Evolutionary conservation across 352 stramenopile genomes (phyloP).

Genomic region (Elongisporangium anandrum): DNA sequence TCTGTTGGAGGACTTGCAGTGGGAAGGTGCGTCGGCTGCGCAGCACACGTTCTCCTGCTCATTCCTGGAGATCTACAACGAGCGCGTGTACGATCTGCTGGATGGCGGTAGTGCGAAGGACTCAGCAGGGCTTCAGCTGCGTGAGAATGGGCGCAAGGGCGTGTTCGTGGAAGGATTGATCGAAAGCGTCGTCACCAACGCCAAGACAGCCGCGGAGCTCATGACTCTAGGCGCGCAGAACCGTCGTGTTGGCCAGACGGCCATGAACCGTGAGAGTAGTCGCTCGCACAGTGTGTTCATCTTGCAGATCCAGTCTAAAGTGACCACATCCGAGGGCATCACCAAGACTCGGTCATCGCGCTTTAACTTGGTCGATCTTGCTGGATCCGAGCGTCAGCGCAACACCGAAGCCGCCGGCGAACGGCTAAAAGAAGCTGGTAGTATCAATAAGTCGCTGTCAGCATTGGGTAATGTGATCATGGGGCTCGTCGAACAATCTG

Average conservation of each 20-base stretch:
- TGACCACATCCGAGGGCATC: conserved; percentile 45
- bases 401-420: conserved; percentile 94
- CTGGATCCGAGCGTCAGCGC: conserved; percentile 95
- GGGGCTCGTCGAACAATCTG: conserved; percentile 75
- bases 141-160: conserved; percentile 68
- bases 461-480: conserved; percentile 95
- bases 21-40: conserved; percentile 21
- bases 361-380: conserved; percentile 98
- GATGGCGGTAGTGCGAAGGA: conserved; percentile 58
- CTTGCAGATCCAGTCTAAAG: conserved; percentile 68
- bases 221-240: conserved; percentile 77
- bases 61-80: conserved; percentile 96
- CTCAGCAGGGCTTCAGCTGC: conserved; percentile 47
- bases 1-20: conserved; percentile 54
- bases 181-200: conserved; percentile 63
- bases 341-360: conserved; percentile 82
- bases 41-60: conserved; percentile 76
- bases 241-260: conserved; percentile 71
- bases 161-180: conserved; percentile 77
- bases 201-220: conserved; percentile 61
- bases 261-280: conserved; percentile 85
- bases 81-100: conserved; percentile 91
- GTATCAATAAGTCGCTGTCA: conserved; percentile 96
- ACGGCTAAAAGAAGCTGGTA: conserved; percentile 94
- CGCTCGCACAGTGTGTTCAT: conserved; percentile 86